These are phyloP conservation scores for Gymnopilus dilepis DNA, from an alignment of 768 basidiomycete genomes.

Conservation along the genomic window DNA sequence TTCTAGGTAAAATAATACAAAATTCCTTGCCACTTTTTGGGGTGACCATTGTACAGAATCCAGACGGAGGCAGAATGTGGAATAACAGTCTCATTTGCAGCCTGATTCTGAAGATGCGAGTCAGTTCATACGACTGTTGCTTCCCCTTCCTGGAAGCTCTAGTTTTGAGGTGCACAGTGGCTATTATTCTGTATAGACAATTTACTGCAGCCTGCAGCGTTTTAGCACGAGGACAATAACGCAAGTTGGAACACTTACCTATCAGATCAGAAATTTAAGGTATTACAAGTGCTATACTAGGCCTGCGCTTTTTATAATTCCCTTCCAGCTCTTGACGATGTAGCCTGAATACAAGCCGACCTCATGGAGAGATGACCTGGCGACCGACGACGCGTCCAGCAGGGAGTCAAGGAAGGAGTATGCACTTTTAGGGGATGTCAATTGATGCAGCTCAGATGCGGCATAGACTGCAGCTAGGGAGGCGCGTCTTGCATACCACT, in stretches of 20 bases:
- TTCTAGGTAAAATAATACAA: too few relatives aligned
- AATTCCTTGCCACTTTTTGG: too few relatives aligned
- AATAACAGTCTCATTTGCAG: too few relatives aligned
- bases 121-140: too few relatives aligned
- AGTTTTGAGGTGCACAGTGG: too few relatives aligned
- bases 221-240: too few relatives aligned
- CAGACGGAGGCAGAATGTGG: too few relatives aligned
- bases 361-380: slow-evolving; percentile 57
- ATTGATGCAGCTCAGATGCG: slow-evolving; percentile 85
- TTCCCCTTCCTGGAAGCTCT: too few relatives aligned
- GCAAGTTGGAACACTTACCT: background rate
- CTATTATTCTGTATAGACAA: too few relatives aligned
- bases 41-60: too few relatives aligned
- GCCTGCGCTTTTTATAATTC: slow-evolving; percentile 73
- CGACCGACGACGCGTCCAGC: slow-evolving; percentile 50
- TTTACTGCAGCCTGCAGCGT: too few relatives aligned
- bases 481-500: slow-evolving; percentile 75
- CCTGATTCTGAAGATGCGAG: too few relatives aligned
- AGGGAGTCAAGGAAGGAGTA: slow-evolving; percentile 69
- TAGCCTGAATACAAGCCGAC: slow-evolving; percentile 62
- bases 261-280: background rate
- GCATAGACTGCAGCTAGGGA: slow-evolving; percentile 72
- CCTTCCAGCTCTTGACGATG: slow-evolving; percentile 70
- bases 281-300: slow-evolving; percentile 36
- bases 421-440: slow-evolving; percentile 76